phyloP scores from a whole-genome alignment of 2,329 filamentous ascomycete species.

The Pseudogymnoascus verrucosus region DNA sequence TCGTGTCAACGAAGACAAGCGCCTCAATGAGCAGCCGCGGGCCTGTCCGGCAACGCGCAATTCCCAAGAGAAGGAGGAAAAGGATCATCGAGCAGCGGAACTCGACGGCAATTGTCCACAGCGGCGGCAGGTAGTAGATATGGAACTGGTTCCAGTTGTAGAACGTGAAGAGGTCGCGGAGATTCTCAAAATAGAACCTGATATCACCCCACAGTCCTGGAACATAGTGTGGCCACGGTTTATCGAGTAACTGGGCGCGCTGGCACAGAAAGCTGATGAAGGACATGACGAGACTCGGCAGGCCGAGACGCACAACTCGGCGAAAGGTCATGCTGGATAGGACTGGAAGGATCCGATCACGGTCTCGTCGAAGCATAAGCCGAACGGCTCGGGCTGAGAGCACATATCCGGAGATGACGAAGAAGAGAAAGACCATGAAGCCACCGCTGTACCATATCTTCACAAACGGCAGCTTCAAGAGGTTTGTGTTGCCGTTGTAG shows the following conservation, averaged over 20 bases:
- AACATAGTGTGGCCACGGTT: neutral
- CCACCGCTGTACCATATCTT: constrained; percentile 33
- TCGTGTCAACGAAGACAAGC: neutral
- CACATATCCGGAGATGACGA: constrained; percentile 43
- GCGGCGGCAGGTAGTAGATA: constrained; percentile 27
- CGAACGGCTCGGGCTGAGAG: constrained; percentile 38
- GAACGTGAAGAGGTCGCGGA: neutral
- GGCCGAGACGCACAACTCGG: constrained; percentile 38
- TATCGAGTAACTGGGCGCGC: neutral
- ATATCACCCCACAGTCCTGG: neutral
- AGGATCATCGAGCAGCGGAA: constrained; percentile 30
- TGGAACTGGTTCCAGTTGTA: constrained; percentile 6
- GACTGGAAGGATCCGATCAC: constrained; percentile 31
- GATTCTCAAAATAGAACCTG: constrained; percentile 1
- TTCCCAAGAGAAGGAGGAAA: constrained; percentile 26
- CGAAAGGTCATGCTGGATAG: constrained; percentile 41
- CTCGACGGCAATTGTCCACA: constrained; percentile 31
- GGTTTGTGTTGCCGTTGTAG: constrained; percentile 28
- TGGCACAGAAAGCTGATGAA: constrained; percentile 24
- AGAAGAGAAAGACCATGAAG: constrained; percentile 44
- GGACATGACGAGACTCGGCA: constrained; percentile 37
- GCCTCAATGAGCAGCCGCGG: neutral
- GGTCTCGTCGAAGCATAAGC: constrained; percentile 33
- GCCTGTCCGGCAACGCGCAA: constrained; percentile 18
- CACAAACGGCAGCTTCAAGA: constrained; percentile 37